Percentiles rank a stretch among this genome's conserved stretches.
These are phyloP conservation scores for Euphorbia celastroides DNA, from an alignment of 441 rosid species.

Conservation along the genomic window DNA sequence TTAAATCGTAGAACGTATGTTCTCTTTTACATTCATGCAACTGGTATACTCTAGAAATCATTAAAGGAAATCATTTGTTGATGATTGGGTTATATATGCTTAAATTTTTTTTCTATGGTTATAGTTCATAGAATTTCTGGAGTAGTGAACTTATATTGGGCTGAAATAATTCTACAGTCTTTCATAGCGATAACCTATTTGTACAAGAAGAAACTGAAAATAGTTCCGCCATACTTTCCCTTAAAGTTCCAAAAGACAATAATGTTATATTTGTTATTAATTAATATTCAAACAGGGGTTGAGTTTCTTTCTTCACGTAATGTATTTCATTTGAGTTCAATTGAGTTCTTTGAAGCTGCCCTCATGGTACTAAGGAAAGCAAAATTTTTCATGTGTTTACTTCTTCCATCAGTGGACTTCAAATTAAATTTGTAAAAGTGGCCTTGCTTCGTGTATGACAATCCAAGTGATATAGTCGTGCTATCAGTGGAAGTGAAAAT, in stretches of 20 bases:
- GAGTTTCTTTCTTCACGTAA: not conserved
- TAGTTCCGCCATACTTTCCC: not conserved
- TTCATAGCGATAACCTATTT: not conserved
- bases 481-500: not conserved
- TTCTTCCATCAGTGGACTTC: not conserved
- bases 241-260: not conserved
- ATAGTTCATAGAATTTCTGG: not conserved
- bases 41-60: not conserved
- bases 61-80: not conserved
- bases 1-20: not conserved
- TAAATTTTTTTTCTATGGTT: not conserved
- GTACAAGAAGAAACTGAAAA: not conserved
- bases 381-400: not conserved
- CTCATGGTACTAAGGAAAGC: not conserved
- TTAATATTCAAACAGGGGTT: not conserved
- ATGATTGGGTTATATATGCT: constrained; percentile 1
- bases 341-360: not conserved
- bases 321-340: not conserved
- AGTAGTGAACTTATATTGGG: not conserved
- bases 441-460: not conserved
- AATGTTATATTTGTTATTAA: not conserved
- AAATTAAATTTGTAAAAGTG: not conserved
- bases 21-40: not conserved
- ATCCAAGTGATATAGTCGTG: not conserved
- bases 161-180: not conserved